Percentiles rank a stretch among this genome's conserved stretches.
These are phyloP conservation scores for Flammula alnicola DNA, from an alignment of 1,284 basidiomycete species.

Conservation along the genomic window DNA sequence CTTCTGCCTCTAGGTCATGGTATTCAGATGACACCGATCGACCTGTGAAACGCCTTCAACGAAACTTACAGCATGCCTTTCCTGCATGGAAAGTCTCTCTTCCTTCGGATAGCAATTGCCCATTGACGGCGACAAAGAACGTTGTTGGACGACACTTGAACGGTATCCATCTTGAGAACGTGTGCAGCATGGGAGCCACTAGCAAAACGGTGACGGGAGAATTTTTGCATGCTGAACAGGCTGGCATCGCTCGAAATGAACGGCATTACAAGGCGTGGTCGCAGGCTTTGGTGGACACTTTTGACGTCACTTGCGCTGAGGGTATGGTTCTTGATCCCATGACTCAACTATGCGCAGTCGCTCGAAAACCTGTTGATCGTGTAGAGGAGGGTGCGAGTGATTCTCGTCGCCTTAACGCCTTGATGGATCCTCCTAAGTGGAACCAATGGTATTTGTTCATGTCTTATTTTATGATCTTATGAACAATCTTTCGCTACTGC, in stretches of 20 bases:
- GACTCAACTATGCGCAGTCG: not conserved
- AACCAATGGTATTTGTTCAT: constrained; percentile 13
- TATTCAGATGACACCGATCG: constrained; percentile 34
- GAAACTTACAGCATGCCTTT: constrained; percentile 33
- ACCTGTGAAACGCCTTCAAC: constrained; percentile 41
- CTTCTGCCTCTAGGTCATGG: constrained; percentile 30
- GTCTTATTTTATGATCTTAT: constrained; percentile 7
- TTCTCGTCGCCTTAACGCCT: not conserved
- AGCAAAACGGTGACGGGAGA: constrained; percentile 34
- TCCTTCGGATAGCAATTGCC: constrained; percentile 41
- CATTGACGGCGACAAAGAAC: constrained; percentile 47
- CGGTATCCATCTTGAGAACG: constrained; percentile 30
- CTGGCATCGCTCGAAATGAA: constrained; percentile 25
- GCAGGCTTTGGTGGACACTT: constrained; percentile 36
- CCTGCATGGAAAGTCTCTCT: constrained; percentile 40
- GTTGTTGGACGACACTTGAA: constrained; percentile 49
- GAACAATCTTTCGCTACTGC: not conserved
- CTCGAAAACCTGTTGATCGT: not conserved
- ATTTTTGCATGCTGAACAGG: constrained; percentile 51
- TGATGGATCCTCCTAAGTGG: constrained; percentile 1
- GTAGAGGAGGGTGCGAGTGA: not conserved
- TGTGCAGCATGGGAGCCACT: constrained; percentile 37
- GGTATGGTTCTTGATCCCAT: constrained; percentile 7
- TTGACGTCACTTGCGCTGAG: constrained; percentile 22
- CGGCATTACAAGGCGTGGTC: constrained; percentile 38